Evolutionary conservation across 495 filamentous ascomycete species (phyloP), one percentile per base, ranked within the genome.

Genomic region (Glonium stellatum): DNA sequence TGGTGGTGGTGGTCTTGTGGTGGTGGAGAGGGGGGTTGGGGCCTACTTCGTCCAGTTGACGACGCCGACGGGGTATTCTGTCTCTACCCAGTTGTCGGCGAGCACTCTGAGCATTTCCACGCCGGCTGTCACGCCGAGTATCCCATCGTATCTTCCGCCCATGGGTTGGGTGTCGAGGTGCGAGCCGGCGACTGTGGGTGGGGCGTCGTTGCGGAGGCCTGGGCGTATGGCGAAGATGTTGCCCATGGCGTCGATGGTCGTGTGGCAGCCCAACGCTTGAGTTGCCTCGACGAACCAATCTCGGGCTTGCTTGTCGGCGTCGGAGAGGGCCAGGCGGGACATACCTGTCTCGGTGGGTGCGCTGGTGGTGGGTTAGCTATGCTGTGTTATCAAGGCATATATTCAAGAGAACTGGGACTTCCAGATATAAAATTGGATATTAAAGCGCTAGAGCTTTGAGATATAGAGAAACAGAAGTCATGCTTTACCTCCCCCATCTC

Each of bases 91-190:
- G 68, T 85, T 75, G 13, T 92, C 88, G n/a, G 82, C 75, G 62
- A 93, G 76, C 6, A 81, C 79, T 59, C 77, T 81, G 23, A 93
- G 72, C 63, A 84, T 82, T 70, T 91, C 88, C 5, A 93, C 76
- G 1, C 84, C 89, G 0, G 88, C 82, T 9, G 81, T 73, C 12
- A 92, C 79, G 22, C 89, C 89, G 0, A 93, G 70, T 21, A 93
- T 87, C 5, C 89, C 88, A 68, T 91, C 88, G 63, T 87, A 86
- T 57, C 88, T 73, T 8, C 88, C 88, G 44, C 87, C 88, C 10
- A 77, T 85, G 0, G 88, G 88, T 71, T 92, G 85, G 0, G 88
- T 90, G 68, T 90, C 88, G 10, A 92, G 74, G 70, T 92, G 88
- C 36, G 81, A 84, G 1, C 88, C 88, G 19, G 81, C 86, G 61